phyloP scores from a whole-genome alignment of 2,329 filamentous ascomycete species.

The Fusarium acutatum region DNA sequence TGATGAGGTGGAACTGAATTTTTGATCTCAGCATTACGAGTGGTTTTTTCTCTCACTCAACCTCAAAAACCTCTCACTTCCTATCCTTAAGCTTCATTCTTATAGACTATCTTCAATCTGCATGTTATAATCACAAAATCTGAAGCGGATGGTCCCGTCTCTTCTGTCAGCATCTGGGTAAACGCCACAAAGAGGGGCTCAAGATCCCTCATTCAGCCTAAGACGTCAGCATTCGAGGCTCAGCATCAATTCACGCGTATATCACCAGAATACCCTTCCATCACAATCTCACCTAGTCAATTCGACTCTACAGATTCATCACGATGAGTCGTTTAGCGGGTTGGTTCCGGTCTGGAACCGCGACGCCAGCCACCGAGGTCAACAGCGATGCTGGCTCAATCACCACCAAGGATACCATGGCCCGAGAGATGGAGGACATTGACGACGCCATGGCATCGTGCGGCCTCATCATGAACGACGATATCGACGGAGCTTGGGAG shows the following conservation, averaged over 20 bases:
- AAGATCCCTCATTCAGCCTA: constrained; percentile 25
- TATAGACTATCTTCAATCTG: neutral
- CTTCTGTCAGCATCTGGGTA: neutral
- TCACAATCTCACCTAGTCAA: neutral
- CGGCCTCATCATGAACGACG: constrained; percentile 84
- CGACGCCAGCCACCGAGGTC: constrained; percentile 42
- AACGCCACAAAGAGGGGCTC: constrained; percentile 34
- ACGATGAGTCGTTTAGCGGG: constrained; percentile 59
- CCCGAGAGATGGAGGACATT: constrained; percentile 63
- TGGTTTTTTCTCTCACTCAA: constrained; percentile 13
- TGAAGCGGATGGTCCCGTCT: neutral
- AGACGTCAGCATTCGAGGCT: constrained; percentile 36
- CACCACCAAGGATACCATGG: constrained; percentile 41
- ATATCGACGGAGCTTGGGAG: constrained; percentile 83
- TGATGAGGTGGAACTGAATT: constrained; percentile 1
- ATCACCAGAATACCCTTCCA: neutral
- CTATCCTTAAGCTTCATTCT: neutral
- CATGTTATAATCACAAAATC: neutral
- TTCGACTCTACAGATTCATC: neutral
- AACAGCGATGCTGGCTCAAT: constrained; percentile 43
- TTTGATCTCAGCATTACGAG: constrained; percentile 8
- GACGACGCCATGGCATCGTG: constrained; percentile 71
- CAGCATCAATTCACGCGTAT: constrained; percentile 1
- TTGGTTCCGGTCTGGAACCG: constrained; percentile 58
- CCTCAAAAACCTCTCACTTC: neutral